Percentiles rank a stretch among this genome's conserved stretches.
Evolutionary conservation across 2,329 filamentous ascomycete genomes (phyloP).

Genomic region (Penicillium vulpinum): DNA sequence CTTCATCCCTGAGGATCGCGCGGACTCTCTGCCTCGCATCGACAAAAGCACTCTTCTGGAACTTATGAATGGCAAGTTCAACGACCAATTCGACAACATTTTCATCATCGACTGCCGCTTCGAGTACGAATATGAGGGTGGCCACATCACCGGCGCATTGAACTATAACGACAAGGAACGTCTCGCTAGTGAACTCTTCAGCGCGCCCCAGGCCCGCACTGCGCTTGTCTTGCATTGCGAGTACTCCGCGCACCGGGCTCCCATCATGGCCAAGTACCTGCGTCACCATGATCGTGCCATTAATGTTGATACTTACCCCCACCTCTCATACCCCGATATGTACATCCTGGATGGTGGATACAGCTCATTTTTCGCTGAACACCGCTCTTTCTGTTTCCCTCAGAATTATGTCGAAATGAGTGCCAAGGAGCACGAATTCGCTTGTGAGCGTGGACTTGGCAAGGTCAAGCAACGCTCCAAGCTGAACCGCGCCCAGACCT

Average conservation of each 20-base stretch:
- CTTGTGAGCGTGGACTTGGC: constrained; percentile 92
- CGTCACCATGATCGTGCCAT: constrained; percentile 82
- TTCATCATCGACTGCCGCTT: constrained; percentile 95
- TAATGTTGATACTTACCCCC: constrained; percentile 84
- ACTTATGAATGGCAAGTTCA: constrained; percentile 83
- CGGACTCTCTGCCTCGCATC: constrained; percentile 86
- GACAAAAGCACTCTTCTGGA: constrained; percentile 76
- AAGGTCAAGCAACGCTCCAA: constrained; percentile 87
- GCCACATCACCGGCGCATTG: constrained; percentile 88
- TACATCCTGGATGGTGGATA: constrained; percentile 98
- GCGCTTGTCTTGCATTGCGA: constrained; percentile 95
- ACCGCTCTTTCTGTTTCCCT: constrained; percentile 80
- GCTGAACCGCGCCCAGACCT: constrained; percentile 84
- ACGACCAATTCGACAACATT: constrained; percentile 72
- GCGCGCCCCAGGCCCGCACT: constrained; percentile 67
- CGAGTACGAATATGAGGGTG: constrained; percentile 97
- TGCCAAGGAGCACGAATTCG: constrained; percentile 83
- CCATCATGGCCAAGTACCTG: constrained; percentile 92
- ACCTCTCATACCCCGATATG: constrained; percentile 90
- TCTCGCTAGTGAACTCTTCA: constrained; percentile 76
- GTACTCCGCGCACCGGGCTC: constrained; percentile 94
- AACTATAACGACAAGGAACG: constrained; percentile 98
- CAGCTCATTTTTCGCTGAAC: constrained; percentile 82
- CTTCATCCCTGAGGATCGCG: constrained; percentile 75
- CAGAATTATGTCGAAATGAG: constrained; percentile 98